These are phyloP conservation scores for Rickenella mellea DNA, from an alignment of 768 basidiomycete species.

Conservation along the genomic window DNA sequence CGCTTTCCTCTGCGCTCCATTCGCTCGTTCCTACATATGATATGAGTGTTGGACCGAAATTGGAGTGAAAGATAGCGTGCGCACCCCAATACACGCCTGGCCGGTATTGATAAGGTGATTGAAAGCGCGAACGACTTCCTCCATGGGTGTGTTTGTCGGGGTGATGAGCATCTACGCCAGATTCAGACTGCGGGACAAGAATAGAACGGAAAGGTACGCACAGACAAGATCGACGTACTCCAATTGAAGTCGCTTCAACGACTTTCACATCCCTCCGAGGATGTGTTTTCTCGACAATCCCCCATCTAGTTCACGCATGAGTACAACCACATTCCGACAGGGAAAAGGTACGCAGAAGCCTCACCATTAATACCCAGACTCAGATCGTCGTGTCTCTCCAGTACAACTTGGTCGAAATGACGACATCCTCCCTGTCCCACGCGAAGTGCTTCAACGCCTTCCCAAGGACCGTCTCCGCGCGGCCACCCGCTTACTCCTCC, in stretches of 20 bases:
- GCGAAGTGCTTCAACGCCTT: conserved; percentile 9
- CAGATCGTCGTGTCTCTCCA: conserved; percentile 7
- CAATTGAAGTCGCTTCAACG: conserved; percentile 56
- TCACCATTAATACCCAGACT: conserved; percentile 6
- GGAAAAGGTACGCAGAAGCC: too few relatives aligned
- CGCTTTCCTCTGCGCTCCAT: conserved; percentile 64
- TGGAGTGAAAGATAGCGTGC: too few relatives aligned
- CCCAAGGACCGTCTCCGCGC: conserved; percentile 7
- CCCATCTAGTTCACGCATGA: too few relatives aligned
- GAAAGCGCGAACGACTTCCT: conserved; percentile 76
- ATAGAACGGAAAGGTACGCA: too few relatives aligned
- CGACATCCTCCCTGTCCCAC: conserved; percentile 9
- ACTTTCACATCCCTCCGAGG: conserved; percentile 64
- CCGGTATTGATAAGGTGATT: conserved; percentile 55
- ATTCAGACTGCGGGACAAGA: too few relatives aligned
- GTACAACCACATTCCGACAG: too few relatives aligned
- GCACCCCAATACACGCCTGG: conserved; percentile 46
- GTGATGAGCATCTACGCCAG: too few relatives aligned
- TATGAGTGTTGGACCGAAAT: too few relatives aligned
- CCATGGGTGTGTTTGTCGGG: conserved; percentile 34
- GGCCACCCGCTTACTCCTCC: conserved; percentile 5
- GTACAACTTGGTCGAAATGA: conserved; percentile 10
- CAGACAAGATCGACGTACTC: conserved; percentile 66
- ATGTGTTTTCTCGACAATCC: conserved; percentile 16
- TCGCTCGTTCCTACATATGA: conserved; percentile 64